These are phyloP conservation scores for Lactifluus piperatus DNA, from an alignment of 768 basidiomycete genomes.

Conservation along the genomic window DNA sequence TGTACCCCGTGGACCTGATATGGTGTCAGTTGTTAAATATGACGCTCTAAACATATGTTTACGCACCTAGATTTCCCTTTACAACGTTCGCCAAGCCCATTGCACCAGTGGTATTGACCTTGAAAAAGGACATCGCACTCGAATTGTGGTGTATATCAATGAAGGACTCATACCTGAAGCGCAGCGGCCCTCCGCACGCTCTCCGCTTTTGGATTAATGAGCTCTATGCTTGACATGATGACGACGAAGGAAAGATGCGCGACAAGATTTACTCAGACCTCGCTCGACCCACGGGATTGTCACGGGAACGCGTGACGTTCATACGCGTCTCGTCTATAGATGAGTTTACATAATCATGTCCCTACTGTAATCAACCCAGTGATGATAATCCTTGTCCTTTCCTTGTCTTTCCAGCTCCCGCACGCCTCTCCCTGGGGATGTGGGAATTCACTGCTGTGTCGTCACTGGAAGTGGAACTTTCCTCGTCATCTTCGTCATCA, in stretches of 20 bases:
- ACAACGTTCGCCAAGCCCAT: constrained; percentile 97
- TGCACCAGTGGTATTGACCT: constrained; percentile 91
- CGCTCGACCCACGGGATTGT: constrained; percentile 2
- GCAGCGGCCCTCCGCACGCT: constrained; percentile 85
- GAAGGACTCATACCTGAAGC: constrained; percentile 58
- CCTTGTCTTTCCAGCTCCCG: background rate
- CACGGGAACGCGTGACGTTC: too few relatives aligned
- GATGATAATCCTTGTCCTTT: constrained; percentile 11
- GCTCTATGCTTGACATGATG: constrained; percentile 65
- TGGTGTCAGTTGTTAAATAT: constrained; percentile 5
- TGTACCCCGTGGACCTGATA: constrained; percentile 85
- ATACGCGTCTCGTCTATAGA: too few relatives aligned
- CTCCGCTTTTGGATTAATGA: constrained; percentile 96
- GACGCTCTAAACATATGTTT: constrained; percentile 9
- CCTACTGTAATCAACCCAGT: background rate
- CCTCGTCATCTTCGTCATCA: constrained; percentile 10
- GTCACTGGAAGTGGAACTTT: constrained; percentile 15
- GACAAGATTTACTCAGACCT: background rate
- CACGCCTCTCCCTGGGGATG: constrained; percentile 19
- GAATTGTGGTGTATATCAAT: constrained; percentile 14
- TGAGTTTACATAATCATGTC: background rate
- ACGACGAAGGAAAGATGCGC: background rate
- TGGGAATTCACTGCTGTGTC: constrained; percentile 8
- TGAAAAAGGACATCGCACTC: constrained; percentile 20
- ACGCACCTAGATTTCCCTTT: constrained; percentile 87